Evolutionary conservation across 331 rosid species (phyloP).

Genomic region (Phaseolus coccineus): DNA sequence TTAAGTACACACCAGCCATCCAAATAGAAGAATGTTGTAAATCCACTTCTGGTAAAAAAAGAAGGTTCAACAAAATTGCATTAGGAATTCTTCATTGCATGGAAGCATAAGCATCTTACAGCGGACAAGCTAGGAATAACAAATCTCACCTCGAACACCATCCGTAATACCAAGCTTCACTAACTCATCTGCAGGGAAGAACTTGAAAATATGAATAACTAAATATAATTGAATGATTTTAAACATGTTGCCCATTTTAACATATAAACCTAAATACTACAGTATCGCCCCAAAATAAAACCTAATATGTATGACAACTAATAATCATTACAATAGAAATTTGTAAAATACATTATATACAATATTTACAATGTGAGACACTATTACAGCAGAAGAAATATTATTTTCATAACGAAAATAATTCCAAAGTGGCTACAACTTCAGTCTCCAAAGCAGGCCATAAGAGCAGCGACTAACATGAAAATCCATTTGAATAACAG

Average conservation of each 20-base stretch:
- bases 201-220: constrained; percentile 13
- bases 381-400: constrained; percentile 2
- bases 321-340: background rate
- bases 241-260: background rate
- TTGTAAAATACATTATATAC: background rate
- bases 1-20: constrained; percentile 98
- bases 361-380: background rate
- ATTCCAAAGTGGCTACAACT: constrained; percentile 1
- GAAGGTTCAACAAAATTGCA: constrained; percentile 46
- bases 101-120: constrained; percentile 30
- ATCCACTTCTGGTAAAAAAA: constrained; percentile 76
- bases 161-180: constrained; percentile 92
- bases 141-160: constrained; percentile 80
- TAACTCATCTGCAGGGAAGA: constrained; percentile 76
- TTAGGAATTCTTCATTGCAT: constrained; percentile 30
- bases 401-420: constrained; percentile 32
- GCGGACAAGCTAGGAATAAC: constrained; percentile 42
- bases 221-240: constrained; percentile 1
- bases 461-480: background rate
- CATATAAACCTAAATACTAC: background rate
- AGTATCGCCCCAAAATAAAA: background rate
- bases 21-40: constrained; percentile 95
- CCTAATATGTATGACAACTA: background rate
- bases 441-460: constrained; percentile 34
- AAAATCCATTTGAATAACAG: constrained; percentile 38